These are phyloP conservation scores for Citrus sinensis DNA, from an alignment of 345 rosid species.

Conservation along the genomic window DVS_A1.0 CM039169.1:27870501-27871000, in stretches of 20 bases:
- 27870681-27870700: constrained; percentile 63
- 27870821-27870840: neutral
- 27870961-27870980: neutral
- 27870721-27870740: constrained; percentile 78
- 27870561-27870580: constrained; percentile 61
- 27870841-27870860: neutral
- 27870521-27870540: constrained; percentile 52
- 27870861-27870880: too few relatives aligned
- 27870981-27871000: neutral
- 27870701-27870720: constrained; percentile 68
- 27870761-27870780: constrained; percentile 68
- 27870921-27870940: neutral
- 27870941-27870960: too few relatives aligned
- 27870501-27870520: constrained; percentile 87
- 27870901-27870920: neutral
- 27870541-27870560: constrained; percentile 65
- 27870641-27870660: constrained; percentile 78
- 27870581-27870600: constrained; percentile 81
- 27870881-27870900: neutral
- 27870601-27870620: constrained; percentile 68
- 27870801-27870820: constrained; percentile 11
- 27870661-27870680: constrained; percentile 61
- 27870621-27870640: constrained; percentile 69
- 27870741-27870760: constrained; percentile 89
- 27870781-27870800: constrained; percentile 78